phyloP scores from a whole-genome alignment of 2,329 filamentous ascomycete genomes.

The Phyllosticta citrichinensis region DNA sequence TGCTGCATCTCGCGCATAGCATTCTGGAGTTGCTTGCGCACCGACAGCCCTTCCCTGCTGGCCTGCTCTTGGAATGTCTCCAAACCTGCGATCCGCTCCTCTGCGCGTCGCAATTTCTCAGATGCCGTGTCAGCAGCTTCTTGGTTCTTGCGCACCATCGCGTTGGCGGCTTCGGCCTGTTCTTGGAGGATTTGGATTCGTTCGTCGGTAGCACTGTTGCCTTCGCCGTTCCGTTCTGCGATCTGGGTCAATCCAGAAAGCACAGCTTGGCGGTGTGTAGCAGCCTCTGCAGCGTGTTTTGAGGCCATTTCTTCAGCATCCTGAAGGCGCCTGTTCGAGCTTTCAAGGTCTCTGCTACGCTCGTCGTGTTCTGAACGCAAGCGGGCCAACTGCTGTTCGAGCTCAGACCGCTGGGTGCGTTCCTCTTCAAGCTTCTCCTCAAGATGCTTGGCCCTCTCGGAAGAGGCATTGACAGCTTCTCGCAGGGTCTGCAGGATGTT shows the following conservation, averaged over 20 bases:
- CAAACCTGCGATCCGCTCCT: slow-evolving; percentile 91
- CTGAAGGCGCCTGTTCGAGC: slow-evolving; percentile 60
- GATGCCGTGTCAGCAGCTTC: slow-evolving; percentile 76
- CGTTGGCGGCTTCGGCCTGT: slow-evolving; percentile 69
- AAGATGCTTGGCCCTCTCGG: slow-evolving; percentile 63
- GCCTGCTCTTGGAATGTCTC: slow-evolving; percentile 97
- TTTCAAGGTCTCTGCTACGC: slow-evolving; percentile 65
- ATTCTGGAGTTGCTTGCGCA: slow-evolving; percentile 80
- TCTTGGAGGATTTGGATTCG: slow-evolving; percentile 65
- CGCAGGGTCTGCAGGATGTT: slow-evolving; percentile 65
- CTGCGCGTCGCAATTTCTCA: slow-evolving; percentile 81
- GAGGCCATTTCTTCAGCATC: slow-evolving; percentile 85
- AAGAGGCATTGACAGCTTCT: slow-evolving; percentile 67
- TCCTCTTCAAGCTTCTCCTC: slow-evolving; percentile 81
- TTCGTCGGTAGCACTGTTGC: slow-evolving; percentile 31
- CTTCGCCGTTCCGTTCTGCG: slow-evolving; percentile 31
- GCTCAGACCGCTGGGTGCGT: slow-evolving; percentile 59
- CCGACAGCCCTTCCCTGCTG: slow-evolving; percentile 80
- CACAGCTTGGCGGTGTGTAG: slow-evolving; percentile 73
- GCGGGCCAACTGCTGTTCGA: slow-evolving; percentile 66
- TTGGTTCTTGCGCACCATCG: slow-evolving; percentile 78
- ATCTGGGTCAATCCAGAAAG: slow-evolving; percentile 74
- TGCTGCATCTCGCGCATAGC: slow-evolving; percentile 73
- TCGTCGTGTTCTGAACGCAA: slow-evolving; percentile 78
- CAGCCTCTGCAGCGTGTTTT: slow-evolving; percentile 77